Percentiles rank a stretch among this genome's conserved stretches.
These are phyloP conservation scores for Fusarium sp. DNA, from an alignment of 2,329 filamentous ascomycete species.

Conservation along the genomic window DNA sequence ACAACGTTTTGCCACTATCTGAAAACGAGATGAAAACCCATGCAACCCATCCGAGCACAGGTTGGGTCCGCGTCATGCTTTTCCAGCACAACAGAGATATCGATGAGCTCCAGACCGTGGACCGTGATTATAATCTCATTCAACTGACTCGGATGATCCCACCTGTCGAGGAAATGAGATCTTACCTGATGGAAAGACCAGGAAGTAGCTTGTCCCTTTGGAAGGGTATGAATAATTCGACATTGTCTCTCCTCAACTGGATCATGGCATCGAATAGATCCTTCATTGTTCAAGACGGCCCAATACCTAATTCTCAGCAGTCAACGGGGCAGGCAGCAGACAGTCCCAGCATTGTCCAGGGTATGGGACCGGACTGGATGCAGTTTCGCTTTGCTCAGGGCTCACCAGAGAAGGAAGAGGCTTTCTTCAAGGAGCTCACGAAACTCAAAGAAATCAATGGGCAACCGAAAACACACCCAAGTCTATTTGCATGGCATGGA, in stretches of 20 bases:
- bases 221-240: slow-evolving; percentile 68
- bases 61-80: slow-evolving; percentile 32
- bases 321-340: slow-evolving; percentile 37
- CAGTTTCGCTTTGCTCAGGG: slow-evolving; percentile 92
- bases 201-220: slow-evolving; percentile 53
- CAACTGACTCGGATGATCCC: slow-evolving; percentile 67
- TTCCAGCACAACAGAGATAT: slow-evolving; percentile 41
- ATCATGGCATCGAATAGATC: slow-evolving; percentile 89
- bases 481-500: slow-evolving; percentile 88
- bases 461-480: slow-evolving; percentile 61
- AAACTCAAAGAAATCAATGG: slow-evolving; percentile 46
- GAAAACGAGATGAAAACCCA: neutral
- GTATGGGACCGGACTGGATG: slow-evolving; percentile 68
- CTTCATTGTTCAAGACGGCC: slow-evolving; percentile 78
- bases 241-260: slow-evolving; percentile 78
- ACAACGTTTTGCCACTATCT: neutral
- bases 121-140: slow-evolving; percentile 45
- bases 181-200: slow-evolving; percentile 54
- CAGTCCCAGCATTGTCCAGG: slow-evolving; percentile 61
- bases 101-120: slow-evolving; percentile 23
- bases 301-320: slow-evolving; percentile 34
- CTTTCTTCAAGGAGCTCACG: slow-evolving; percentile 71
- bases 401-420: slow-evolving; percentile 82
- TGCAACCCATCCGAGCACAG: neutral
- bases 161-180: slow-evolving; percentile 64